Evolutionary conservation across 441 rosid genomes (phyloP), one percentile per base, ranked within the genome.

Genomic region (Jatropha podagrica): DNA sequence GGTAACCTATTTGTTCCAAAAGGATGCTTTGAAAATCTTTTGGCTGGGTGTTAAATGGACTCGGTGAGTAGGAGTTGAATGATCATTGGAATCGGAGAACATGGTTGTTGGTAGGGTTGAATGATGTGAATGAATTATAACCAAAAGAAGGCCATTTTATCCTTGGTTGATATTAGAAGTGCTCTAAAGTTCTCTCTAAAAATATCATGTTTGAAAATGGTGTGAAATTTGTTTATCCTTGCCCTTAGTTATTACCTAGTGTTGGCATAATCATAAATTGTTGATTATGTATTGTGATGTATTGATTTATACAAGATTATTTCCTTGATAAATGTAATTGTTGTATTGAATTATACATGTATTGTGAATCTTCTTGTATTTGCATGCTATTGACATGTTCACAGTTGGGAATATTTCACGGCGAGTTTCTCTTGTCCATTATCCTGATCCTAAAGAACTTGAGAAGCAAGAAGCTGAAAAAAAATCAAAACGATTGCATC

Each of bases 331-430:
- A 32, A 32, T 32, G 32, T 32, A 32, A 1, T 32, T 32, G 32
- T 23, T 23, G 23, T 23, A 23, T 23, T 23, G 0, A 23, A 23
- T 23, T 23, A 23, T 23, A 23, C 23, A 23, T 23, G 23, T 23
- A 23, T 23, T 23, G 23, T 23, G 32, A 32, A 32, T 3, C 8
- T 12, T 48, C 18, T 11, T 44, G 55, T 48, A 62, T 32, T 51
- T 51, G 18, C 18, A 38, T 71, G 74, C 37, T 54, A 51, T 70
- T 78, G 56, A 69, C 26, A 69, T 48, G 44, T 71, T 79, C 18
- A n/a, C 64, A 92, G 96, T 72, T 72, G 92, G 90, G 74, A 91
- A 87, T 81, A 81, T 91, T 76, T 81, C 92, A 12, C 71, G 91
- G 38, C 81, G 87, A 72, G 90, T 88, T 48, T 83, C 97, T 1